These are phyloP conservation scores for Fusarium brevicatenulatum DNA, from an alignment of 2,329 filamentous ascomycete genomes.

Conservation along the genomic window DNA sequence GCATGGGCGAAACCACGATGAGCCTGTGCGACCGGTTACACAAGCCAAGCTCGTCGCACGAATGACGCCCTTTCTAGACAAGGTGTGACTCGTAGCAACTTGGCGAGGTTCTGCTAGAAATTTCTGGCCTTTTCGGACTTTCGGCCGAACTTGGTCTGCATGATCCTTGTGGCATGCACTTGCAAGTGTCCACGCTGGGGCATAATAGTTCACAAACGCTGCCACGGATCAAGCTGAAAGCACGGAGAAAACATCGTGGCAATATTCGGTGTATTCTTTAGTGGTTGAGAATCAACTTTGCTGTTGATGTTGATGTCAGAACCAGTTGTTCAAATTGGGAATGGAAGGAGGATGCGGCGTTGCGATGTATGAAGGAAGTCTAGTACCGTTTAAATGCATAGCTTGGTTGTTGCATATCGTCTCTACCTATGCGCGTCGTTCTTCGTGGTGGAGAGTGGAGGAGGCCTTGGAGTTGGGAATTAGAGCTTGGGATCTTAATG, in stretches of 20 bases:
- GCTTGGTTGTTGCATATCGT: conserved; percentile 25
- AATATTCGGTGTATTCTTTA: neutral
- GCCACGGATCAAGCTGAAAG: neutral
- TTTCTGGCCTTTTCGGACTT: neutral
- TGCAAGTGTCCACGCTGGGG: neutral
- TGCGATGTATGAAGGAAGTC: neutral
- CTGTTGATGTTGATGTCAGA: neutral
- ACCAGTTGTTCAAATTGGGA: neutral
- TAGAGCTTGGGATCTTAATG: conserved; percentile 9
- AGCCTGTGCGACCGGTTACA: conserved; percentile 24
- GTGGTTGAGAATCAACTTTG: neutral
- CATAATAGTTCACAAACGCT: neutral
- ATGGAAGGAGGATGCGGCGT: neutral
- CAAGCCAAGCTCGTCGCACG: neutral
- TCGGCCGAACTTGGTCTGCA: neutral
- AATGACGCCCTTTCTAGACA: conserved; percentile 4
- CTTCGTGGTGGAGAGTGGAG: conserved; percentile 2
- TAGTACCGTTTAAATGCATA: conserved; percentile 19
- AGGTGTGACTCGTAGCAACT: neutral
- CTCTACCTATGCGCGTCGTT: conserved; percentile 2
- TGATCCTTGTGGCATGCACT: neutral
- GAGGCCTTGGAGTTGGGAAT: conserved; percentile 36
- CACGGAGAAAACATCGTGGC: neutral
- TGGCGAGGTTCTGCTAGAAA: neutral
- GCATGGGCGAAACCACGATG: conserved; percentile 35